Conservation (phyloP, 1,284 basidiomycete genomes). For the Ceratobasidium sp. region DNA sequence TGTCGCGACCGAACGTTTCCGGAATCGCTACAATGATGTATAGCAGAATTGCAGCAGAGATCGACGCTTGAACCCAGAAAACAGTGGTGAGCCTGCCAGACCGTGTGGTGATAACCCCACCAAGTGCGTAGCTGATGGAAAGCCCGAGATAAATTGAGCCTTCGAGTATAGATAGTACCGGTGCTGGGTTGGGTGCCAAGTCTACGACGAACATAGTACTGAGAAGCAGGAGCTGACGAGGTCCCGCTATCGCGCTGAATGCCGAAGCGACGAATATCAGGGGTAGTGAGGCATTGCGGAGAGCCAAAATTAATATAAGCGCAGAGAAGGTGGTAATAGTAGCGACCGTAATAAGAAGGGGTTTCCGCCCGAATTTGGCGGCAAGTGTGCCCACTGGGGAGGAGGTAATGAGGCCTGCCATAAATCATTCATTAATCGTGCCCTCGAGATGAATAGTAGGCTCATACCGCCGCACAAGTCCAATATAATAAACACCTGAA, state of each 20-base stretch:
- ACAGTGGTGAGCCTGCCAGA: constrained; percentile 7
- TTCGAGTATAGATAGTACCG: constrained; percentile 34
- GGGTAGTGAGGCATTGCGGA: neutral
- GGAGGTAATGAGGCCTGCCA: constrained; percentile 23
- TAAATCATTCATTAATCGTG: neutral
- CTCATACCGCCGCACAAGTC: constrained; percentile 33
- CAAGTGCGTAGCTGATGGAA: constrained; percentile 31
- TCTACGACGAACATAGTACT: constrained; percentile 40
- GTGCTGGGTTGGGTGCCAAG: constrained; percentile 5
- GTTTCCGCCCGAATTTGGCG: constrained; percentile 40
- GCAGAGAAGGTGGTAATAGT: neutral
- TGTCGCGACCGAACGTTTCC: constrained; percentile 31
- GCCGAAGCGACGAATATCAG: constrained; percentile 12
- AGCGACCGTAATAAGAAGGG: constrained; percentile 13
- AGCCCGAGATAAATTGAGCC: constrained; percentile 17
- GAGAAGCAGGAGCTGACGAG: constrained; percentile 21
- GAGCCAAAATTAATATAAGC: neutral
- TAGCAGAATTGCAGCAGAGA: constrained; percentile 1
- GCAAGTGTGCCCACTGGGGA: constrained; percentile 37
- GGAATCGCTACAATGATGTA: constrained; percentile 32
- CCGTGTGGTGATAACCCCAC: constrained; percentile 31
- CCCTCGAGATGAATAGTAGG: neutral
- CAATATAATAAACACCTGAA: constrained; percentile 5
- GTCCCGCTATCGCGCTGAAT: neutral
- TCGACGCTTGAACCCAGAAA: constrained; percentile 24